Base-by-base conservation (phyloP, 2,329 filamentous ascomycete species). In the Hypoxylon sp. region DNA sequence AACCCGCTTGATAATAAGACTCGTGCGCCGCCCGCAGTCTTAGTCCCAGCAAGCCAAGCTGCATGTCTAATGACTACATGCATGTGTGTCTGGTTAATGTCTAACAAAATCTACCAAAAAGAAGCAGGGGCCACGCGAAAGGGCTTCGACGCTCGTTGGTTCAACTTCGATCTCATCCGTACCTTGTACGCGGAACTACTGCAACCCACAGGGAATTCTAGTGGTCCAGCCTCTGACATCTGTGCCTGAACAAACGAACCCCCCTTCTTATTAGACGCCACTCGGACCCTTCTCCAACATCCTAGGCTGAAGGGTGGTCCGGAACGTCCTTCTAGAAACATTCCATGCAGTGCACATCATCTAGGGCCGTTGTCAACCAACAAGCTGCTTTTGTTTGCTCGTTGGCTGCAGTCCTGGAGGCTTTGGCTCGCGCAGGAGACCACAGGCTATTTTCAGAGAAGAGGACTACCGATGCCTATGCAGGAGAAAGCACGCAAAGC, bases 261-360 rank as follows among this genome's bases (percentile, higher is more conserved):
- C 37, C 17, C 22, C 46, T 54, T 24, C 54, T 24, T 56, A 52
- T 59, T 46, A 24, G 50, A 62, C 6, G 6, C 49, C 53, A n/a
- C 37, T 17, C 17, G 37, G 51, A 53, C 44, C 48, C 52, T 52
- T 64, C 43, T 60, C 54, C 55, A 66, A 48, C 44, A 10, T 41
- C 67, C 43, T 58, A 55, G 62, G 32, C 56, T 37, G 59, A 62
- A 64, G 63, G 62, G 60, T 65, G 64, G 41, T 39, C 44, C 44
- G 59, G 67, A 68, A 60, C 46, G 32, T 58, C 48, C 62, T 73
- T 73, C 71, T 73, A 72, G 70, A 73, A 72, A 67, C 62, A 67
- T 73, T 73, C 71, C 58, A 72, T 73, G 71, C 71, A 71, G 69
- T 51, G 63, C 59, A 55, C 54, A 68, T 68, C 65, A 68, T 66